Evolutionary conservation across 495 filamentous ascomycete genomes (phyloP).

Genomic region (Aspergillus cavernicola): DNA sequence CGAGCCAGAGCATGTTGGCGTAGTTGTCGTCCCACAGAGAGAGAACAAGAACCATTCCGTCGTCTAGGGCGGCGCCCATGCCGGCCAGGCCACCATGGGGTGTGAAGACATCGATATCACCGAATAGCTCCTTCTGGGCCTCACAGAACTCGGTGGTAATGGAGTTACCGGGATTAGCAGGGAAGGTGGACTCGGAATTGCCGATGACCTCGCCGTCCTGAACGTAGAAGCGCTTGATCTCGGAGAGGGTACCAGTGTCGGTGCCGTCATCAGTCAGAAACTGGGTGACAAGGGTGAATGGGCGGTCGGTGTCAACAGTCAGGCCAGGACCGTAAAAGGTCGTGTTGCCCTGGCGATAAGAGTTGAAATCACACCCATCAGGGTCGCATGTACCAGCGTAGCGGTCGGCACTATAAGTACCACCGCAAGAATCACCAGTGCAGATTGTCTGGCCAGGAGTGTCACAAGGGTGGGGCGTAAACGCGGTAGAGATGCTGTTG

Average conservation of each 20-base stretch:
- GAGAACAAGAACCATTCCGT: slow-evolving; percentile 68
- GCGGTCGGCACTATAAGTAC: slow-evolving; percentile 38
- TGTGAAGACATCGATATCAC: slow-evolving; percentile 55
- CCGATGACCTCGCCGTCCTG: slow-evolving; percentile 61
- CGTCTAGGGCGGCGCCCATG: slow-evolving; percentile 52
- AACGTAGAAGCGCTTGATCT: slow-evolving; percentile 70
- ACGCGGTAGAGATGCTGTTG: slow-evolving; percentile 55
- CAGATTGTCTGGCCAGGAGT: slow-evolving; percentile 54
- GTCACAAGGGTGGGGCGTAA: slow-evolving; percentile 64
- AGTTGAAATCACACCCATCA: slow-evolving; percentile 78
- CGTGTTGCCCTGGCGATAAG: slow-evolving; percentile 61
- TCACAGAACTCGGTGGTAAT: slow-evolving; percentile 62
- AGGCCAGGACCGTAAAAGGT: slow-evolving; percentile 59
- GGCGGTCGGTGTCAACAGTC: slow-evolving; percentile 59
- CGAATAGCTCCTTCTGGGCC: slow-evolving; percentile 57
- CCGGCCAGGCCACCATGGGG: slow-evolving; percentile 54
- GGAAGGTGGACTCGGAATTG: slow-evolving; percentile 52
- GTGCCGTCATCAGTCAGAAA: slow-evolving; percentile 60
- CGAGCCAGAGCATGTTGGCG: slow-evolving; percentile 77
- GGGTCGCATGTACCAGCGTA: slow-evolving; percentile 65
- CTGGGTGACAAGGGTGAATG: slow-evolving; percentile 67
- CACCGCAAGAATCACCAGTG: slow-evolving; percentile 52
- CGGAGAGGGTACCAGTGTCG: slow-evolving; percentile 48
- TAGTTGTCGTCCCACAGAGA: slow-evolving; percentile 71
- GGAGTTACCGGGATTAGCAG: slow-evolving; percentile 49